These are phyloP conservation scores for Fusarium praegraminearum DNA, from an alignment of 2,329 filamentous ascomycete species.

Conservation along the genomic window DNA sequence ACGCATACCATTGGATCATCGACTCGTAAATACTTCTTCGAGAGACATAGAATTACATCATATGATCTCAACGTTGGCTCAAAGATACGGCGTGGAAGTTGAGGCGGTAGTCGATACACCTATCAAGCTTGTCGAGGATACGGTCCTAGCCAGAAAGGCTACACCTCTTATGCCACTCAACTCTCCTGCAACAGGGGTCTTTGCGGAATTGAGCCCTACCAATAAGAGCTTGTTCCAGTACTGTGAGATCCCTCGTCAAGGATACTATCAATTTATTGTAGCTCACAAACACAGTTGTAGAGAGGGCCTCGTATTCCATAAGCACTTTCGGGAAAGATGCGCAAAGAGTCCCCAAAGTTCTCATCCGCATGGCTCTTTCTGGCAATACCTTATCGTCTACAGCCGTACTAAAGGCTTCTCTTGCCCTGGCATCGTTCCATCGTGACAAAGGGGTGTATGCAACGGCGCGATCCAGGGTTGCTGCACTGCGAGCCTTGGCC, in stretches of 20 bases:
- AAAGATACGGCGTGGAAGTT: neutral
- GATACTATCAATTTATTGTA: rapidly evolving
- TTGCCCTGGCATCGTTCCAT: slow-evolving; percentile 36
- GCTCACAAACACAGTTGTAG: slow-evolving; percentile 25
- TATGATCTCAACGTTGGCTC: neutral
- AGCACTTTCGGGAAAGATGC: slow-evolving; percentile 30
- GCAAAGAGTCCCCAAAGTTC: slow-evolving; percentile 3
- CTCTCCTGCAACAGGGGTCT: neutral
- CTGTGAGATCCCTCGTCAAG: neutral
- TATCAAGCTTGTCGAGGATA: rapidly evolving
- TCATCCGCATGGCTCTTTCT: slow-evolving; percentile 38
- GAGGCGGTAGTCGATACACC: neutral
- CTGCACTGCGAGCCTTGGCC: slow-evolving; percentile 26
- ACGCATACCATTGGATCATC: neutral
- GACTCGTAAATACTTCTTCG: slow-evolving; percentile 20
- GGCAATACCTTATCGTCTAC: slow-evolving; percentile 3
- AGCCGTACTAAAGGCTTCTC: slow-evolving; percentile 26
- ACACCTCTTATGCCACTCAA: neutral
- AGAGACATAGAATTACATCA: slow-evolving; percentile 32
- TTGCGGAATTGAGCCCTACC: slow-evolving; percentile 31
- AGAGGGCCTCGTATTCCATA: slow-evolving; percentile 31
- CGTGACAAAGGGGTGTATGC: neutral
- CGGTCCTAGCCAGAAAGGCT: rapidly evolving
- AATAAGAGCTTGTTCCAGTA: slow-evolving; percentile 37
- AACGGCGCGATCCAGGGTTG: slow-evolving; percentile 7